Percentiles rank a stretch among this genome's conserved stretches.
Evolutionary conservation across 2,329 filamentous ascomycete genomes (phyloP).

Genomic region (Penicillium sp.): DNA sequence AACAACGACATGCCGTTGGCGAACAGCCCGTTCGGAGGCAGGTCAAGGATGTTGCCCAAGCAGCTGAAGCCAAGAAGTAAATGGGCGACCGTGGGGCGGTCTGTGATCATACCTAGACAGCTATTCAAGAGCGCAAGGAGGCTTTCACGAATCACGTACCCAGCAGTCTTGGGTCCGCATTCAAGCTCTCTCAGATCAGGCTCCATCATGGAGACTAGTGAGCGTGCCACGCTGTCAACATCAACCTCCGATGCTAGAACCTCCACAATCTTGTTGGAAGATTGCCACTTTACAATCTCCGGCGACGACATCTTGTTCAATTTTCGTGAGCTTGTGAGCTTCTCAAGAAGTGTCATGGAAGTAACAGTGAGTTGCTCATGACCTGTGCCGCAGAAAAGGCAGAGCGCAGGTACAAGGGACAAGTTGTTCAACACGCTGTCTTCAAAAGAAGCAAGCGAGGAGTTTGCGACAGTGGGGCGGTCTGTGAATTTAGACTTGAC

Average conservation of each 20-base stretch:
- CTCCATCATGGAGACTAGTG: constrained; percentile 63
- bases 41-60: constrained; percentile 61
- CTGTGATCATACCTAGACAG: constrained; percentile 67
- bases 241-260: constrained; percentile 79
- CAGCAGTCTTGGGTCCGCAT: constrained; percentile 60
- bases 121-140: constrained; percentile 80
- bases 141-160: constrained; percentile 74
- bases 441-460: constrained; percentile 81
- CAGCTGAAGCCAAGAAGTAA: constrained; percentile 83
- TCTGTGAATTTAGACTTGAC: constrained; percentile 61
- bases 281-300: constrained; percentile 55
- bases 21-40: constrained; percentile 66
- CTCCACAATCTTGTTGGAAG: constrained; percentile 78
- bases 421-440: constrained; percentile 82
- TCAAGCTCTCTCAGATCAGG: constrained; percentile 64
- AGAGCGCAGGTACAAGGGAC: constrained; percentile 71
- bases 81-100: constrained; percentile 82
- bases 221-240: constrained; percentile 69
- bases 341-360: constrained; percentile 76
- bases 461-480: constrained; percentile 60
- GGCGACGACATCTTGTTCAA: constrained; percentile 65
- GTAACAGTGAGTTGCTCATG: constrained; percentile 74
- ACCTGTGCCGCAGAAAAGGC: constrained; percentile 77
- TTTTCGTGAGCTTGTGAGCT: constrained; percentile 75
- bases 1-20: constrained; percentile 69